phyloP scores from a whole-genome alignment of 352 stramenopile genomes.

The Phytophthora multivora region DNA sequence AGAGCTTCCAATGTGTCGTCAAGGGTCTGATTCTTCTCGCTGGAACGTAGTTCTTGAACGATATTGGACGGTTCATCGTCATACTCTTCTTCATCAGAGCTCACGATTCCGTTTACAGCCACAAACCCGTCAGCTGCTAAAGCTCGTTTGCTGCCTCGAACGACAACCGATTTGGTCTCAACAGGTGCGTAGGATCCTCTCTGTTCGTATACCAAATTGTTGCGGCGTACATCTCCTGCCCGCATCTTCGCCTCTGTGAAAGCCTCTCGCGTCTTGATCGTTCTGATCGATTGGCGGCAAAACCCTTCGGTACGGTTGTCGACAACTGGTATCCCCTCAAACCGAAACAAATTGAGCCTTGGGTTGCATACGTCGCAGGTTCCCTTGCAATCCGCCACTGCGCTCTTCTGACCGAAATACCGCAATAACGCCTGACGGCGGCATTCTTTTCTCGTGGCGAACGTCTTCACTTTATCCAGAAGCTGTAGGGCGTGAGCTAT shows the following conservation, averaged over 20 bases:
- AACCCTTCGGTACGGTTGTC: conserved; percentile 36
- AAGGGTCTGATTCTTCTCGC: conserved; percentile 21
- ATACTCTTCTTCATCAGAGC: conserved; percentile 39
- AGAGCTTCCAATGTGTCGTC: conserved; percentile 46
- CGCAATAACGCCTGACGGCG: conserved; percentile 57
- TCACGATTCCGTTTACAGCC: conserved; percentile 53
- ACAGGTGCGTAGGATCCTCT: conserved; percentile 52
- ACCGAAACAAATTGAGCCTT: conserved; percentile 55
- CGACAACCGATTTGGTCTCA: conserved; percentile 54
- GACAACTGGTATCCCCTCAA: conserved; percentile 35
- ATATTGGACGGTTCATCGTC: conserved; percentile 15
- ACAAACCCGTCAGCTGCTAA: conserved; percentile 59
- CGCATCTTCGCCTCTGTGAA: conserved; percentile 37
- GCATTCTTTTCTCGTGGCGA: conserved; percentile 55
- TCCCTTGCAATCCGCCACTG: conserved; percentile 44
- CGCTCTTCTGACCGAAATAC: conserved; percentile 61
- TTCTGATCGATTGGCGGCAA: conserved; percentile 25
- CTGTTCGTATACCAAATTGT: conserved; percentile 50
- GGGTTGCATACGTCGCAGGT: conserved; percentile 70
- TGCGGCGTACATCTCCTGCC: conserved; percentile 40
- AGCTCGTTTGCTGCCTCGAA: conserved; percentile 30
- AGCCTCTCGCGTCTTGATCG: conserved; percentile 10
- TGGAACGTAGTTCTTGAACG: conserved; percentile 3
- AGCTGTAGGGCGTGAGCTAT: conserved; percentile 35
- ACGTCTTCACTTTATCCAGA: conserved; percentile 44